Evolutionary conservation across 2,329 filamentous ascomycete genomes (phyloP), one percentile per base, ranked within the genome.

Genomic region (Penicillium sp.): DNA sequence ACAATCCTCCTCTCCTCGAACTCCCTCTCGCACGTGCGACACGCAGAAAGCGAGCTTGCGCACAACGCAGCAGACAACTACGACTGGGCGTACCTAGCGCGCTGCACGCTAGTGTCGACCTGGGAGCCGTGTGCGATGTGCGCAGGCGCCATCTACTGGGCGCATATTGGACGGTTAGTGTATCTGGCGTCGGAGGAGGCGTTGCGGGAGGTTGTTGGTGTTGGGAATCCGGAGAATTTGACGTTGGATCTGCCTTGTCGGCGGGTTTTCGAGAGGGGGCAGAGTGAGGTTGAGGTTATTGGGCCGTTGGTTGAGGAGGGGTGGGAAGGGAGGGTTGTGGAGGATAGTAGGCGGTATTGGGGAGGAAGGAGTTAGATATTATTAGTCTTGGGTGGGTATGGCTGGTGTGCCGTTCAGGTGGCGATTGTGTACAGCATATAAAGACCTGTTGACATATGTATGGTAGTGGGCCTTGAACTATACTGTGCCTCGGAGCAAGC

Each of bases 111-210:
- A 39, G 77, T 82, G 46, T 79, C 76, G 23, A 83, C 81, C 11
- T 83, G 81, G 81, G 81, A 83, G 66, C 81, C 81, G 2, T 83
- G 81, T 58, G 80, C 79, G 21, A 83, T 83, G 81, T 83, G 80
- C 62, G 68, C 72, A 38, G 76, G 74, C 5, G 77, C 78, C 2
- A 73, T 79, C 44, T 78, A 79, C 61, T 83, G 81, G 81, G 79
- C 80, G 39, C 78, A 82, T 62, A 82, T 83, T 55, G 81, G 81
- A 6, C 72, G 81, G 3, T 67, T 83, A 36, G 73, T 83, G 5
- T 83, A 82, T 61, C 77, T 78, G 3, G 81, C 79, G 1, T 77
- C 76, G 46, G 81, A 83, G 63, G 75, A 77, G 57, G 73, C 76
- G 52, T 63, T 83, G 60, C 73, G 75, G 16, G 65, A 69, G 36